Conservation (phyloP, 768 basidiomycete genomes). For the Coprinellus micaceus region DNA sequence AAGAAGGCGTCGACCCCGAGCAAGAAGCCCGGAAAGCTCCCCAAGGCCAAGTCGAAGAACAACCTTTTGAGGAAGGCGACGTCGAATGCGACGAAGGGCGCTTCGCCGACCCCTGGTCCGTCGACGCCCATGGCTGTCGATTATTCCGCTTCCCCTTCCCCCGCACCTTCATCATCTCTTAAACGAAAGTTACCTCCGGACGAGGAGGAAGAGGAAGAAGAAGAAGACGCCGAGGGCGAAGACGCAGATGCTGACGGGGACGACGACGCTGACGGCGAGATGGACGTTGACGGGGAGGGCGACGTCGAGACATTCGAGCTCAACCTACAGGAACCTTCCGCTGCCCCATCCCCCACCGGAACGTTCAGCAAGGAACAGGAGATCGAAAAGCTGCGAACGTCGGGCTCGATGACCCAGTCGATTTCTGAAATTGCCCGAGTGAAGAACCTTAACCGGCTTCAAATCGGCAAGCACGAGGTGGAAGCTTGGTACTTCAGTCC, state of each 20-base stretch:
- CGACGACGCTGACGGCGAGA: constrained; percentile 62
- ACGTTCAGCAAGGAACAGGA: constrained; percentile 96
- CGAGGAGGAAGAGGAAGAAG: constrained; percentile 62
- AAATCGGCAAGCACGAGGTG: constrained; percentile 94
- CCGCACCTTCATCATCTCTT: constrained; percentile 43
- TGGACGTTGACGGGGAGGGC: constrained; percentile 75
- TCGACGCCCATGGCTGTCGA: constrained; percentile 43
- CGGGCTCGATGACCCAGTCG: constrained; percentile 98
- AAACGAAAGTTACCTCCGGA: constrained; percentile 70
- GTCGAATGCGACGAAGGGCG: constrained; percentile 56
- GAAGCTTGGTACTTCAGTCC: constrained; percentile 99
- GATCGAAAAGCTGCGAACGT: constrained; percentile 96
- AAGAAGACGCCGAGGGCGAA: constrained; percentile 54
- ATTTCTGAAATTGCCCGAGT: constrained; percentile 97
- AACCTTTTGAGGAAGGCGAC: constrained; percentile 68
- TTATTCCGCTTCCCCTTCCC: constrained; percentile 52
- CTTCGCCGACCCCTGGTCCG: constrained; percentile 58
- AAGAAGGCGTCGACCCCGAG: constrained; percentile 50
- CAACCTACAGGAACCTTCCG: constrained; percentile 47
- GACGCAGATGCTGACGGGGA: constrained; percentile 32
- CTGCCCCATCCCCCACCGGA: constrained; percentile 49
- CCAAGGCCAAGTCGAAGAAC: constrained; percentile 37
- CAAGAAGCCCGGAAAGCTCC: constrained; percentile 61
- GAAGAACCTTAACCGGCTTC: constrained; percentile 95
- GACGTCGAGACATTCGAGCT: constrained; percentile 68